A percentile compares a stretch with the other conserved stretches of the same genome.
phyloP scores from a whole-genome alignment of 768 basidiomycete genomes.

The Xerocomellus chrysenteron region DNA sequence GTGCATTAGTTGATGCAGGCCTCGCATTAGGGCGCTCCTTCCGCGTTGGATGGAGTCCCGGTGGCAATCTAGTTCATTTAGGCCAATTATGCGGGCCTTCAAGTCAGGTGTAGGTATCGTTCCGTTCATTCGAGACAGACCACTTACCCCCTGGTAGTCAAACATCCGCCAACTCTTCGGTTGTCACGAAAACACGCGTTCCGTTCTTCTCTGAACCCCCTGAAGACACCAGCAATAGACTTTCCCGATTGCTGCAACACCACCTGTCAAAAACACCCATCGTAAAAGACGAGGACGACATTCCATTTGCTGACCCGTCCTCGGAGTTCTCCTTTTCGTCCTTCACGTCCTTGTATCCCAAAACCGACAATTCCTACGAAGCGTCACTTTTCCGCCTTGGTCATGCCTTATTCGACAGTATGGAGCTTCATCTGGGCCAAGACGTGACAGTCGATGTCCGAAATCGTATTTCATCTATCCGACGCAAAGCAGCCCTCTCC shows the following conservation, averaged over 20 bases:
- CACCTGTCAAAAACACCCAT: conserved; percentile 76
- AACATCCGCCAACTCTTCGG: conserved; percentile 60
- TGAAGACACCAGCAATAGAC: conserved; percentile 39
- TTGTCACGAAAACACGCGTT: conserved; percentile 50
- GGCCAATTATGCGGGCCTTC: conserved; percentile 69
- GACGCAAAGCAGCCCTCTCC: conserved; percentile 77
- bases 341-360: conserved; percentile 68
- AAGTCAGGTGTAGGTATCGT: conserved; percentile 48
- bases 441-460: conserved; percentile 59
- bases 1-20: conserved; percentile 74
- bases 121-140: conserved; percentile 1
- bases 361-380: conserved; percentile 69
- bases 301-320: conserved; percentile 69
- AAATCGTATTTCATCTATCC: conserved; percentile 57
- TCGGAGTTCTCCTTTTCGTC: conserved; percentile 71
- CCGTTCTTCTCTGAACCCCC: conserved; percentile 38
- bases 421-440: conserved; percentile 60
- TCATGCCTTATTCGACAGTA: conserved; percentile 81
- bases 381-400: conserved; percentile 88
- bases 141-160: conserved; percentile 36
- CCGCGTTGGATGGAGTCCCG: conserved; percentile 87
- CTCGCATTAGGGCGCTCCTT: conserved; percentile 85
- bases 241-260: conserved; percentile 68
- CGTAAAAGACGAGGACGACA: conserved; percentile 61
- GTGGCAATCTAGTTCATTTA: conserved; percentile 70